Percentiles rank a stretch among this genome's conserved stretches.
Evolutionary conservation across 2,329 filamentous ascomycete species (phyloP).

Genomic region (Cordyceps javanica): DNA sequence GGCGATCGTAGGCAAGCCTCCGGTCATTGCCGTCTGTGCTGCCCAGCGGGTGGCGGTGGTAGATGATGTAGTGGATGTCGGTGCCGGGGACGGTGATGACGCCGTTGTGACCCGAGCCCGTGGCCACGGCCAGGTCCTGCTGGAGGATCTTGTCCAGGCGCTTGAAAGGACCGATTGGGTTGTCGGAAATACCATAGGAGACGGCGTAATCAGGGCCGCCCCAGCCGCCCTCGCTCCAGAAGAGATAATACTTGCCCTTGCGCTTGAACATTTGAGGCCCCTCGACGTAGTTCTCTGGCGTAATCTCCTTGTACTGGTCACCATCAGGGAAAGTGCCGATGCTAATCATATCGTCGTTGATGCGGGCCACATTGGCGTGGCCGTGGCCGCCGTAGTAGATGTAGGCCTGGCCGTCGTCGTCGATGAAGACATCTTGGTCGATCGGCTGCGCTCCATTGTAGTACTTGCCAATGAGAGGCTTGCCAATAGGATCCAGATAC

Average conservation of each 20-base stretch:
- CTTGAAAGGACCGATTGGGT: constrained; percentile 34
- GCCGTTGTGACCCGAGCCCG: constrained; percentile 38
- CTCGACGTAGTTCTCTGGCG: constrained; percentile 32
- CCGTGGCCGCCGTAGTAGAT: constrained; percentile 35
- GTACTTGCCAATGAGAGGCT: constrained; percentile 30
- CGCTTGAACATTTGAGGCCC: constrained; percentile 39
- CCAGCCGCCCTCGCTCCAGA: constrained; percentile 44
- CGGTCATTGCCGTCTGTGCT: constrained; percentile 40
- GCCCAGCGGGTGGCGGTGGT: constrained; percentile 38
- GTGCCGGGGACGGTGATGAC: constrained; percentile 38
- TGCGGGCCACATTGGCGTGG: constrained; percentile 34
- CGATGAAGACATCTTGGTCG: constrained; percentile 34
- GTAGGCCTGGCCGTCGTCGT: constrained; percentile 37
- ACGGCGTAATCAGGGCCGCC: constrained; percentile 40
- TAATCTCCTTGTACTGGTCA: constrained; percentile 36
- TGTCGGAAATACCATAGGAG: constrained; percentile 36
- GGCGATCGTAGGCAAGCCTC: constrained; percentile 40
- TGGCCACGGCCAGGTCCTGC: constrained; percentile 34
- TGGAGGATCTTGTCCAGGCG: constrained; percentile 34
- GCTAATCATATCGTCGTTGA: constrained; percentile 36
- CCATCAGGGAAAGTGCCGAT: constrained; percentile 35
- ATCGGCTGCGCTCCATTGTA: constrained; percentile 41
- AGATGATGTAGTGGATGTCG: constrained; percentile 42
- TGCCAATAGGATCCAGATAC: constrained; percentile 28
- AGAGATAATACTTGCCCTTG: constrained; percentile 38